Evolutionary conservation across 495 filamentous ascomycete species (phyloP).

Genomic region (Lasiosphaeria miniovina): DNA sequence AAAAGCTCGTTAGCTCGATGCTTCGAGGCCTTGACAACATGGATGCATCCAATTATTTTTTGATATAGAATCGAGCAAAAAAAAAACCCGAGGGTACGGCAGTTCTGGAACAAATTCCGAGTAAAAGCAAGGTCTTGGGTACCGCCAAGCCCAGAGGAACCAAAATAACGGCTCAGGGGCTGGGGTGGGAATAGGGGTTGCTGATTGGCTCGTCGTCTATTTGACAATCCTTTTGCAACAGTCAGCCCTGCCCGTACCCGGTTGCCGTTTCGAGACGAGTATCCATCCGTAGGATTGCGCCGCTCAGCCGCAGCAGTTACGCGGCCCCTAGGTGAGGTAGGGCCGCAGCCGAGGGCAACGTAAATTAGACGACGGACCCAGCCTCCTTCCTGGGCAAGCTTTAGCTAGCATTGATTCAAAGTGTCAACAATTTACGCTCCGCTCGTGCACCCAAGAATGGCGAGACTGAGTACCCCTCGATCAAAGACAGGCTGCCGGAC

Average conservation of each 20-base stretch:
- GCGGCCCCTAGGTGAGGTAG: not conserved
- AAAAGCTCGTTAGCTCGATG: too few species aligned
- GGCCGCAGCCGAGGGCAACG: not conserved
- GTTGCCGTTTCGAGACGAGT: not conserved
- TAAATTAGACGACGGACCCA: not conserved
- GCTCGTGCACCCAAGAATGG: not conserved
- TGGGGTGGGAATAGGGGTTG: not conserved
- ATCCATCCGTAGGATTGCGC: not conserved
- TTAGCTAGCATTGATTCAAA: not conserved
- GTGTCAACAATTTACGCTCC: not conserved
- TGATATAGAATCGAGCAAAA: too few species aligned
- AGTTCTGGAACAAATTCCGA: too few species aligned
- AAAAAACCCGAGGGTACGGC: too few species aligned
- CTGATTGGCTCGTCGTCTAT: slow-evolving; percentile 1
- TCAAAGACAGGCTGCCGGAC: not conserved
- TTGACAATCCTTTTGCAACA: not conserved
- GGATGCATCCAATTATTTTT: too few species aligned
- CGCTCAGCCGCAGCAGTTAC: not conserved
- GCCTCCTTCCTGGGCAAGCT: not conserved
- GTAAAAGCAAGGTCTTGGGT: too few species aligned
- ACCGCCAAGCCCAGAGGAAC: too few species aligned
- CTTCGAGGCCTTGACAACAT: too few species aligned
- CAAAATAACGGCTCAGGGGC: too few species aligned
- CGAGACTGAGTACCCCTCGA: not conserved
- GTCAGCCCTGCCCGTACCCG: not conserved